These are phyloP conservation scores for Mucor velutinosus DNA, from an alignment of 371 early-diverging fungal genomes.

Conservation along the genomic window DNA sequence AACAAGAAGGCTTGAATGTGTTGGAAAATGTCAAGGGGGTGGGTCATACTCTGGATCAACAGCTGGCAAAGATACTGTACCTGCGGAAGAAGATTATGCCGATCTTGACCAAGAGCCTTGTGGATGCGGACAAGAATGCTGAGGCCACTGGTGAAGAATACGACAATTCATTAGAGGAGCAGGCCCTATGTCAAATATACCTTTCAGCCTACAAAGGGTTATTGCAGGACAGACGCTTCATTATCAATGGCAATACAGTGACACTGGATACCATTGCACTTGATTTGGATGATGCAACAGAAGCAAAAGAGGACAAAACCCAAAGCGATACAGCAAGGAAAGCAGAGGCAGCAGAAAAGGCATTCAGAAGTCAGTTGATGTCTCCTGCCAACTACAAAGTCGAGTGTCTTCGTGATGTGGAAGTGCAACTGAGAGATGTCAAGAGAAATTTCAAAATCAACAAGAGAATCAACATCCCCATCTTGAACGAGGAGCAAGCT, in stretches of 20 bases:
- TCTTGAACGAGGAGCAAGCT: not conserved
- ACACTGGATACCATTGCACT: not conserved
- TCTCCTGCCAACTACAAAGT: not conserved
- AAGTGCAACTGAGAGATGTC: not conserved
- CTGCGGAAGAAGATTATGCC: conserved; percentile 24
- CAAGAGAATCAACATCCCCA: not conserved
- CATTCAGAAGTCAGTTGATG: conserved; percentile 5
- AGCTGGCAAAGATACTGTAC: conserved; percentile 26
- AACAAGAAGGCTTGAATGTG: conserved; percentile 10
- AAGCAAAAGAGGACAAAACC: not conserved
- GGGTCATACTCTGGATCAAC: conserved; percentile 28
- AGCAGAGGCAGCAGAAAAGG: not conserved
- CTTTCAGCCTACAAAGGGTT: conserved; percentile 30
- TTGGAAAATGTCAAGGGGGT: conserved; percentile 29
- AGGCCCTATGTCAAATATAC: conserved; percentile 40
- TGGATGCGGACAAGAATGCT: conserved; percentile 27
- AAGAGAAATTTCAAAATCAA: not conserved
- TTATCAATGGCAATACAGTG: conserved; percentile 21
- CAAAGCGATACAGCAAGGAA: not conserved
- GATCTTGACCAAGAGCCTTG: conserved; percentile 28
- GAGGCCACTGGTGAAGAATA: conserved; percentile 46
- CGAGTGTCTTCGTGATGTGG: conserved; percentile 14
- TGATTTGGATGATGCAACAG: not conserved
- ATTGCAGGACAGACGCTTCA: conserved; percentile 29
- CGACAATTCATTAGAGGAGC: conserved; percentile 37